Percentiles rank a stretch among this genome's conserved stretches.
Evolutionary conservation across 148 eudicot genomes (phyloP).

Genomic region (Euryodendron excelsum): DNA sequence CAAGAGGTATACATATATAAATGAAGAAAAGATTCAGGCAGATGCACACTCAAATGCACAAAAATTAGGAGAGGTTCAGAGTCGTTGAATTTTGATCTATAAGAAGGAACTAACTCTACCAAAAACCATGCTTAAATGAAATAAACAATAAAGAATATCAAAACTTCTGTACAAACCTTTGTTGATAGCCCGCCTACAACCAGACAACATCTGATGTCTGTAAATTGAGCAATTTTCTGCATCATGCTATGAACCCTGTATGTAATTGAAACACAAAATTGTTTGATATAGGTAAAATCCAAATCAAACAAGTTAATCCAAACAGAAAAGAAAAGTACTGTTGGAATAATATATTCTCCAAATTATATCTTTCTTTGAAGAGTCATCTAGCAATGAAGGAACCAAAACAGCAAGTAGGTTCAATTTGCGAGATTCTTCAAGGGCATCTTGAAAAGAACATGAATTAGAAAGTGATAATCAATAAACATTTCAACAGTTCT

Average conservation of each 20-base stretch:
- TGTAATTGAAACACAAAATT: constrained; percentile 6
- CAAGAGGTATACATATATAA: neutral
- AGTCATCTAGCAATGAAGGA: neutral
- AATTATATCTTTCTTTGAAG: neutral
- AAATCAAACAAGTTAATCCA: neutral
- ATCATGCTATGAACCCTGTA: constrained; percentile 92
- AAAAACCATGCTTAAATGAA: neutral
- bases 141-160: neutral
- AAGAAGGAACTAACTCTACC: neutral
- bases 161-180: constrained; percentile 55
- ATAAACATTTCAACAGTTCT: no score
- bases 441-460: neutral
- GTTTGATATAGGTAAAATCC: neutral
- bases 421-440: no score
- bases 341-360: neutral
- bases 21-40: neutral
- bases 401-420: no score
- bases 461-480: neutral
- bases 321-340: neutral
- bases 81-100: neutral
- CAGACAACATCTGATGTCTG: constrained; percentile 86
- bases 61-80: neutral
- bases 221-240: constrained; percentile 79
- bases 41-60: neutral
- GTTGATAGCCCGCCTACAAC: constrained; percentile 77